Evolutionary conservation across 345 rosid genomes (phyloP).

Genomic region (Hypericum androsaemum): DNA sequence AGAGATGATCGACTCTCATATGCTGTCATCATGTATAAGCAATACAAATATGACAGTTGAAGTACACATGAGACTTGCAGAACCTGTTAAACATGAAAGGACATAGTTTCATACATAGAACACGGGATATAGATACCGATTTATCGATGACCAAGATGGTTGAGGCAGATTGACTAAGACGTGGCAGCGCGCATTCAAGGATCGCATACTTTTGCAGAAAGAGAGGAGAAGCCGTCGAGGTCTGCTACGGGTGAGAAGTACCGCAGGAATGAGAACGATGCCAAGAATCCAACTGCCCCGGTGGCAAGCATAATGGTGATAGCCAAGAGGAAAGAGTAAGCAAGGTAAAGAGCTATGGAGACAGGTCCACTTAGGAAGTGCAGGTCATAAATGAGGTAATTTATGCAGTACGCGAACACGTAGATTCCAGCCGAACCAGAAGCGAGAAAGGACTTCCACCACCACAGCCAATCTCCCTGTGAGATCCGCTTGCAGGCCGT

Average conservation of each 20-base stretch:
- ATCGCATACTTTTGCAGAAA: no score
- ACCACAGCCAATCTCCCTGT: conserved; percentile 8
- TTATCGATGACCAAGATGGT: no score
- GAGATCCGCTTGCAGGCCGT: conserved; percentile 51
- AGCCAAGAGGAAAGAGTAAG: background rate
- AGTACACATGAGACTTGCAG: no score
- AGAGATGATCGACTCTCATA: no score
- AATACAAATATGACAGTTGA: no score
- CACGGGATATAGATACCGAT: no score
- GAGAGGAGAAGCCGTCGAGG: background rate
- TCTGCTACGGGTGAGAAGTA: background rate
- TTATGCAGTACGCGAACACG: conserved; percentile 52
- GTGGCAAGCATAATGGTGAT: background rate
- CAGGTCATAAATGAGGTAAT: conserved; percentile 18
- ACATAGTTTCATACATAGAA: no score
- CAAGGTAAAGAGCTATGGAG: background rate
- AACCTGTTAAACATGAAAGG: no score
- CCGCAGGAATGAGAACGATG: background rate
- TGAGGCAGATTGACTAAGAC: no score
- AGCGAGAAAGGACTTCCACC: conserved; percentile 76
- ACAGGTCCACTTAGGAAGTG: background rate
- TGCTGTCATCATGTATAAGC: no score
- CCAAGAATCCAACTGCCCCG: conserved; percentile 1
- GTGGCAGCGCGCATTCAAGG: no score
- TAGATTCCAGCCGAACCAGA: conserved; percentile 66